These are phyloP conservation scores for Diutina neorugosa DNA, from an alignment of 1,139 yeast genomes.

Conservation along the genomic window DNA sequence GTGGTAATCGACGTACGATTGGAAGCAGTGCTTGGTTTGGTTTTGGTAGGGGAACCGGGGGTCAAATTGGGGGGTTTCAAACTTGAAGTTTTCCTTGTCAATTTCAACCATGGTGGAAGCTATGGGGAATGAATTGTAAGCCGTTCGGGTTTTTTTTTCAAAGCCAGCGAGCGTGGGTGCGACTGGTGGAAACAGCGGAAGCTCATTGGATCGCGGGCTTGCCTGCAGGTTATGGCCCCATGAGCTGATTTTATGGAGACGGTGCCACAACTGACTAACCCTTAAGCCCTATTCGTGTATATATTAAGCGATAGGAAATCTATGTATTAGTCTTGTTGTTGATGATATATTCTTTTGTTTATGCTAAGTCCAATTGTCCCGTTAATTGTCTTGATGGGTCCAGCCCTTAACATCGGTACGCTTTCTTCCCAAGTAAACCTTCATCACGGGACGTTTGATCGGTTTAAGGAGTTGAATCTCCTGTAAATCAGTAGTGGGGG, in stretches of 20 bases:
- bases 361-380: no score
- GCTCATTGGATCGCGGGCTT: background rate
- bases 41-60: constrained; percentile 94
- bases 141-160: background rate
- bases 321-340: no score
- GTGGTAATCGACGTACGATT: constrained; percentile 94
- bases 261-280: background rate
- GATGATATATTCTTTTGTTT: no score
- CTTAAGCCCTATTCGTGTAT: no score
- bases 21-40: constrained; percentile 98
- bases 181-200: background rate
- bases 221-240: background rate
- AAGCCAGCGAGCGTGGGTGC: background rate
- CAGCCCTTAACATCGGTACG: background rate
- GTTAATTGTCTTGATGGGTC: background rate
- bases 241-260: background rate
- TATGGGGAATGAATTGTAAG: background rate
- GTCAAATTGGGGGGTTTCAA: constrained; percentile 80
- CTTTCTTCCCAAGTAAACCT: background rate
- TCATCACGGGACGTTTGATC: background rate
- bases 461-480: background rate
- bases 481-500: background rate
- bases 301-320: no score
- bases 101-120: constrained; percentile 8
- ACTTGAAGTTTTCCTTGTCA: constrained; percentile 36